Conservation (phyloP, 306 rosid species). For the Castanea sativa region DNA sequence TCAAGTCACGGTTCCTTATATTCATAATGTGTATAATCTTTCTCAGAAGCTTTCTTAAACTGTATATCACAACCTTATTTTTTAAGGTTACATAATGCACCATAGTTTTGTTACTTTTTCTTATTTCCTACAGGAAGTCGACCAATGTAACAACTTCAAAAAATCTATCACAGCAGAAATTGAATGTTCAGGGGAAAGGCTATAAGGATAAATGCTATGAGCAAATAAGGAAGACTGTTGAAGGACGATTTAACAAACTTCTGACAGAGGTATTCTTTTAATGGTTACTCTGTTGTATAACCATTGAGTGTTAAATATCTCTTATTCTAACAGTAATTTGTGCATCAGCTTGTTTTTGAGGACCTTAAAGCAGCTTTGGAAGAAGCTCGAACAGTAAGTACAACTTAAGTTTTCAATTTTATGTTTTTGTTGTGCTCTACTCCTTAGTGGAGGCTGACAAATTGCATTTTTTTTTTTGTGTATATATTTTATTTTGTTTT, state of each 20-base stretch:
- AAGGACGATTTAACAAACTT: conserved; percentile 78
- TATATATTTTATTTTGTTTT: too few relatives aligned
- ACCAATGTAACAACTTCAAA: conserved; percentile 52
- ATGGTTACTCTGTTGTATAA: not conserved
- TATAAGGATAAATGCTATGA: conserved; percentile 94
- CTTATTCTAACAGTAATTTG: conserved; percentile 37
- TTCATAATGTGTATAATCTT: not conserved
- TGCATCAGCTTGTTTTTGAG: conserved; percentile 75
- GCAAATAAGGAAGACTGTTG: conserved; percentile 90
- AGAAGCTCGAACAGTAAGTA: conserved; percentile 79
- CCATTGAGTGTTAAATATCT: not conserved
- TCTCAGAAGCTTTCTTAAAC: not conserved
- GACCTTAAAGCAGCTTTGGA: conserved; percentile 93
- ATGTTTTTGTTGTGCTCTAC: not conserved
- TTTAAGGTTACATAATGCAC: not conserved
- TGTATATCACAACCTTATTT: not conserved
- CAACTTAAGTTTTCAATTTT: conserved; percentile 18
- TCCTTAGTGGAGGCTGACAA: not conserved
- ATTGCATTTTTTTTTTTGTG: not conserved
- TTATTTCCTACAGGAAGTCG: conserved; percentile 51
- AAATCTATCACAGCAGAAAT: conserved; percentile 56
- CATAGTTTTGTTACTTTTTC: not conserved
- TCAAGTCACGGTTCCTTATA: conserved; percentile 12
- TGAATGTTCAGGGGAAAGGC: conserved; percentile 87
- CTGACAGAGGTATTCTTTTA: conserved; percentile 62